Conservation (phyloP, 1,139 yeast species). For the Starmera stellimalicola region DNA sequence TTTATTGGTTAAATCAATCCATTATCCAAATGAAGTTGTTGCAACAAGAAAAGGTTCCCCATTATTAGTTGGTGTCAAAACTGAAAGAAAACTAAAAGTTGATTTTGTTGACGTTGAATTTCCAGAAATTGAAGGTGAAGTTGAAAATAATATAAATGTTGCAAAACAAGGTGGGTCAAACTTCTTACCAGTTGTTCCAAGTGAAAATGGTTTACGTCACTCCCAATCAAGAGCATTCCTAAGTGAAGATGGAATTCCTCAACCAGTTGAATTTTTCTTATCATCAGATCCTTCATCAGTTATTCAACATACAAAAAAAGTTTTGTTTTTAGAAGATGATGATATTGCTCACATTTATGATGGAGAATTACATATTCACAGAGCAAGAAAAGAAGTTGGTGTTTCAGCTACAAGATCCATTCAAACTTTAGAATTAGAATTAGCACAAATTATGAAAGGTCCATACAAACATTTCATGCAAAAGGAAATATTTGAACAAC, state of each 20-base stretch:
- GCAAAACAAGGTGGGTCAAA: constrained; percentile 12
- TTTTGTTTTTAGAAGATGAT: constrained; percentile 91
- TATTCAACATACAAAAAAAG: constrained; percentile 94
- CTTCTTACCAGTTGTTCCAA: constrained; percentile 16
- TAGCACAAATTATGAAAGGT: constrained; percentile 98
- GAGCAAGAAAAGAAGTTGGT: constrained; percentile 87
- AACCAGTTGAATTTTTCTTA: constrained; percentile 91
- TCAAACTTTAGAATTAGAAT: constrained; percentile 93
- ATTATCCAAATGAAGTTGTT: constrained; percentile 91
- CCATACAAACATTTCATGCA: constrained; percentile 96
- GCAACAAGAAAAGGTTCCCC: constrained; percentile 99
- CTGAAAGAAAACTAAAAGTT: constrained; percentile 89
- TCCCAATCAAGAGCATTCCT: constrained; percentile 91
- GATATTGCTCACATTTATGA: constrained; percentile 97
- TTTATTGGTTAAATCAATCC: constrained; percentile 80
- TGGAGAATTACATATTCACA: constrained; percentile 97
- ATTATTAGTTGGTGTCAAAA: constrained; percentile 90
- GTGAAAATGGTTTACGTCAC: constrained; percentile 51
- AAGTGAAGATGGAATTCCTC: constrained; percentile 84
- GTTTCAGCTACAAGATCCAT: constrained; percentile 90
- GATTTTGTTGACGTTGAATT: constrained; percentile 98
- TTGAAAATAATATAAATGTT: constrained; percentile 14
- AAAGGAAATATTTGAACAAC: constrained; percentile 97
- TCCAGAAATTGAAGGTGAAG: constrained; percentile 44
- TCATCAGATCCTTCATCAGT: constrained; percentile 99